phyloP scores from a whole-genome alignment of 2,329 filamentous ascomycete genomes.

The Monosporascus ibericus region DNA sequence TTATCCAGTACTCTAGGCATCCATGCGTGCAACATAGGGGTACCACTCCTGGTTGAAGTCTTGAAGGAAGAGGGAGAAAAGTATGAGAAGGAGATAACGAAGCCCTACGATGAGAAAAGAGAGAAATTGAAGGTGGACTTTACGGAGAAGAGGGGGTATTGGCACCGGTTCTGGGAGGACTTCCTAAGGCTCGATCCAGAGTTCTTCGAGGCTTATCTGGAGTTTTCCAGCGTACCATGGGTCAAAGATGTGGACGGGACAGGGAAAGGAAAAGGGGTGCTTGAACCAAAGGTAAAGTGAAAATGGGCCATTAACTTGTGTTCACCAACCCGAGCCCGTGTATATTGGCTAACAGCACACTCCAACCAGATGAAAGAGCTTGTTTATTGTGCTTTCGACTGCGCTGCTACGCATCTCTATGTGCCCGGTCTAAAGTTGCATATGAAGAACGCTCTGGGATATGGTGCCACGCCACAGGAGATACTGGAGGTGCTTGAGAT shows the following conservation, averaged over 20 bases:
- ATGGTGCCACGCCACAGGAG: constrained; percentile 38
- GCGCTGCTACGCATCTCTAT: constrained; percentile 41
- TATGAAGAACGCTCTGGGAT: constrained; percentile 40
- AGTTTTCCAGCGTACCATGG: constrained; percentile 39
- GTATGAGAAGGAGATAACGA: constrained; percentile 21
- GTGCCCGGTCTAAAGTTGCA: constrained; percentile 39
- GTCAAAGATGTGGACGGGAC: constrained; percentile 19
- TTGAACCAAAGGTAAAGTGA: constrained; percentile 34
- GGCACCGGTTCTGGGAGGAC: constrained; percentile 39
- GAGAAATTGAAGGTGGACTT: constrained; percentile 35
- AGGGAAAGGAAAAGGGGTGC: constrained; percentile 19
- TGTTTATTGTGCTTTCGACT: constrained; percentile 42
- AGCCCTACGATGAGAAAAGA: constrained; percentile 28
- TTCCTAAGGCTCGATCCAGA: constrained; percentile 37
- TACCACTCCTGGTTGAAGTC: constrained; percentile 39
- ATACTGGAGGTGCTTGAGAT: constrained; percentile 43
- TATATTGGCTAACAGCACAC: too few species aligned
- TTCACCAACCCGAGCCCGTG: too few species aligned
- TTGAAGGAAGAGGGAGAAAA: constrained; percentile 33
- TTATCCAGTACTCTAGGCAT: constrained; percentile 38
- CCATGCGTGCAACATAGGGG: constrained; percentile 40
- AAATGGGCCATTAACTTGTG: too few species aligned
- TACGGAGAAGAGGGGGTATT: constrained; percentile 38
- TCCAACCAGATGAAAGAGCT: constrained; percentile 33
- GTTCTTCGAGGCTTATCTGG: constrained; percentile 41